Evolutionary conservation across 2,329 filamentous ascomycete species (phyloP).

Genomic region (Calonectria hawksworthii): DNA sequence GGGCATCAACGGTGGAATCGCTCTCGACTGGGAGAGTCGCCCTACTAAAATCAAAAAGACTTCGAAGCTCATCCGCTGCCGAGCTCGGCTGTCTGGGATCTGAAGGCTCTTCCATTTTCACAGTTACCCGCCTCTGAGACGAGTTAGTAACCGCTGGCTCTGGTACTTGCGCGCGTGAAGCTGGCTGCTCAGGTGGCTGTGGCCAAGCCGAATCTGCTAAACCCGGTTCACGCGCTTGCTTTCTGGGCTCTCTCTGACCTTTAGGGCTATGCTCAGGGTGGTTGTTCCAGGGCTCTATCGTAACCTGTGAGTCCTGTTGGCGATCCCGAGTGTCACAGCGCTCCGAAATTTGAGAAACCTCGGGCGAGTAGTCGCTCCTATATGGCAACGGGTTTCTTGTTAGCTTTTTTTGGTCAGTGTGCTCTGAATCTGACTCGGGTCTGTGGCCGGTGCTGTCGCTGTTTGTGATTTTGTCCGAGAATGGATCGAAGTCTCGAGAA

Average conservation of each 20-base stretch:
- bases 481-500: slow-evolving; percentile 30
- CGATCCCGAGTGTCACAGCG: not conserved
- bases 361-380: not conserved
- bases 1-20: slow-evolving; percentile 26
- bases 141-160: not conserved
- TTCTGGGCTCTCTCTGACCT: slow-evolving; percentile 2
- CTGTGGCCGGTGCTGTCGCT: slow-evolving; percentile 28
- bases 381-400: not conserved
- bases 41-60: slow-evolving; percentile 40
- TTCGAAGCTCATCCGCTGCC: slow-evolving; percentile 41
- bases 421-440: slow-evolving; percentile 3
- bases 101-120: slow-evolving; percentile 38
- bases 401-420: not conserved
- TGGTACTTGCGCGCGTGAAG: not conserved
- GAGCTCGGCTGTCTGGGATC: slow-evolving; percentile 29
- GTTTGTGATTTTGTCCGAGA: slow-evolving; percentile 26
- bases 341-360: not conserved
- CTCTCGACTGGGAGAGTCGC: slow-evolving; percentile 32
- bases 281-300: not conserved
- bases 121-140: not conserved
- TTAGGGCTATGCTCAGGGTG: not conserved
- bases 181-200: not conserved
- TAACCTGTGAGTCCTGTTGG: not conserved
- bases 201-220: not conserved
- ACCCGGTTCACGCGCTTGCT: not conserved